A percentile compares a stretch with the other conserved stretches of the same genome.
phyloP scores from a whole-genome alignment of 1,284 basidiomycete genomes.

The Apiotrichum akiyoshidainum region DNA sequence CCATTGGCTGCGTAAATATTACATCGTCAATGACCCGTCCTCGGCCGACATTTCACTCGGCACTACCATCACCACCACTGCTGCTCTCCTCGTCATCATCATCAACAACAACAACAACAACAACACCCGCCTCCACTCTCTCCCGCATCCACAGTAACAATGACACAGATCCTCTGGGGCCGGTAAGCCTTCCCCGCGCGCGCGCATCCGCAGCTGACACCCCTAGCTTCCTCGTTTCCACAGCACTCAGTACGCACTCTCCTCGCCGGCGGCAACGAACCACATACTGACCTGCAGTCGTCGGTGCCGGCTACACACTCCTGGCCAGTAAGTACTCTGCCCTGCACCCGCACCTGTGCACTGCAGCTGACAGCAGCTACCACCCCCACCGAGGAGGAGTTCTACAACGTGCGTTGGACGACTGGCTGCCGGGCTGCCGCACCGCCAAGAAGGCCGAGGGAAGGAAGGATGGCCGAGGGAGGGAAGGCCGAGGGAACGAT shows the following conservation, averaged over 20 bases:
- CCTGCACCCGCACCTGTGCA: neutral
- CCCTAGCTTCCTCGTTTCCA: slow-evolving; percentile 31
- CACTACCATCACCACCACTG: too few species aligned
- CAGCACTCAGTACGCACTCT: slow-evolving; percentile 31
- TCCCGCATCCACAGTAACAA: slow-evolving; percentile 8
- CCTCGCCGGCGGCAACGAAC: too few species aligned
- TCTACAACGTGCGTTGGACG: slow-evolving; percentile 38
- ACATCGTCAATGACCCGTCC: too few species aligned
- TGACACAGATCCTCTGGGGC: slow-evolving; percentile 33
- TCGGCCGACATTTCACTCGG: too few species aligned
- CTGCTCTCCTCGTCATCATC: too few species aligned
- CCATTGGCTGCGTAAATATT: too few species aligned
- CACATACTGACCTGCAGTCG: slow-evolving; percentile 18
- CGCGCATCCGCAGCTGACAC: neutral
- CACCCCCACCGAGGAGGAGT: slow-evolving; percentile 45
- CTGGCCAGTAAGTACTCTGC: slow-evolving; percentile 12
- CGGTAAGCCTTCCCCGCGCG: slow-evolving; percentile 33
- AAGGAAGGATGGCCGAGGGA: neutral
- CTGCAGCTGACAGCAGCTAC: slow-evolving; percentile 21
- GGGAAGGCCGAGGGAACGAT: too few species aligned
- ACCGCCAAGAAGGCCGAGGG: neutral
- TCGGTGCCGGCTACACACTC: slow-evolving; percentile 14
- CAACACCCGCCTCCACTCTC: too few species aligned
- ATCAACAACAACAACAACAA: neutral
- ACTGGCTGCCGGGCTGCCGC: neutral